Conservation (phyloP, 2,329 filamentous ascomycete species). For the Verticillium dahliae region DNA sequence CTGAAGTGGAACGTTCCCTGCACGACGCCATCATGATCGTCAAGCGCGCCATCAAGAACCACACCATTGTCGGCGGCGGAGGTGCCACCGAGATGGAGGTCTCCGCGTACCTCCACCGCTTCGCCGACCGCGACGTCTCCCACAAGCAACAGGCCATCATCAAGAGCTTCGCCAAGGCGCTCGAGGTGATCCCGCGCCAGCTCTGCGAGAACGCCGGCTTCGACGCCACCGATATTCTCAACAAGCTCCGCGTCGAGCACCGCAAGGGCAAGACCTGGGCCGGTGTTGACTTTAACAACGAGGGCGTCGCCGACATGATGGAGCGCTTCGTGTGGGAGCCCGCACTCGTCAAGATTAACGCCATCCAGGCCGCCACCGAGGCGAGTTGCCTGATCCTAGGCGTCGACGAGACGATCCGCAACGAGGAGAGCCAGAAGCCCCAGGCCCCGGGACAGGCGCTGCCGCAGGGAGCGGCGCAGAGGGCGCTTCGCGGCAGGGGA, state of each 20-base stretch:
- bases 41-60: slow-evolving; percentile 94
- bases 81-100: slow-evolving; percentile 96
- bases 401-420: slow-evolving; percentile 97
- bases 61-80: slow-evolving; percentile 88
- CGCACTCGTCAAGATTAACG: slow-evolving; percentile 91
- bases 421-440: slow-evolving; percentile 84
- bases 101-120: slow-evolving; percentile 86
- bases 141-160: slow-evolving; percentile 97
- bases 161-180: slow-evolving; percentile 94
- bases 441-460: slow-evolving; percentile 72
- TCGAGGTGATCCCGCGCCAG: slow-evolving; percentile 94
- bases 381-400: slow-evolving; percentile 91
- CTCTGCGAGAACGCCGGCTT: slow-evolving; percentile 98
- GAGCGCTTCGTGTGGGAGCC: slow-evolving; percentile 97
- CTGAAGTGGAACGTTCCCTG: slow-evolving; percentile 92
- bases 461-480: slow-evolving; percentile 78
- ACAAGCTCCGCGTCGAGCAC: slow-evolving; percentile 93
- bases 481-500: slow-evolving; percentile 76
- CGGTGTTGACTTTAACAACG: slow-evolving; percentile 88
- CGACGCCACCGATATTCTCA: slow-evolving; percentile 95
- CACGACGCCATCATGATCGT: slow-evolving; percentile 99
- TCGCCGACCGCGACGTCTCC: slow-evolving; percentile 84
- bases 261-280: slow-evolving; percentile 89
- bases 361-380: slow-evolving; percentile 91
- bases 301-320: slow-evolving; percentile 92